Conservation (phyloP, 192 early-diverging fungal species). For the Podochytrium sp. region DNA sequence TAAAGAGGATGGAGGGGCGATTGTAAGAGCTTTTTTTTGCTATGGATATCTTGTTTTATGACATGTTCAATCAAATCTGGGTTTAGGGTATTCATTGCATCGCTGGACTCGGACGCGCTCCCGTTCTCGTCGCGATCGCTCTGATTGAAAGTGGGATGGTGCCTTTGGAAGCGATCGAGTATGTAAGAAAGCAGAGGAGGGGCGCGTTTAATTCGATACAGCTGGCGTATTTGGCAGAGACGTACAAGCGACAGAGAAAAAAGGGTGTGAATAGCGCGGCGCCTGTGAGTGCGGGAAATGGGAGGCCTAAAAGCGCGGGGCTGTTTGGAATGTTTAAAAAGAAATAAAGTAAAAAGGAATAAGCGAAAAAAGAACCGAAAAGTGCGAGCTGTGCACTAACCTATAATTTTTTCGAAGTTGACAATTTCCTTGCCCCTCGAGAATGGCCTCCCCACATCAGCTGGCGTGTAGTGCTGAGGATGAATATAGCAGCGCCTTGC, state of each 20-base stretch:
- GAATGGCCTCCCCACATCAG: no score
- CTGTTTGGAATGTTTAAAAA: not conserved
- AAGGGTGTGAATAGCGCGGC: not conserved
- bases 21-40: slow-evolving; percentile 14
- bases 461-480: no score
- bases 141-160: slow-evolving; percentile 81
- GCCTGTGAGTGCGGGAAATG: not conserved
- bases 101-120: slow-evolving; percentile 92
- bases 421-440: no score
- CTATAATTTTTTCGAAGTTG: no score
- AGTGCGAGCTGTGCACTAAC: no score
- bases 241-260: slow-evolving; percentile 49
- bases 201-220: slow-evolving; percentile 80
- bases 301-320: slow-evolving; percentile 14
- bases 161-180: slow-evolving; percentile 74
- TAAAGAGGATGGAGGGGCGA: slow-evolving; percentile 28
- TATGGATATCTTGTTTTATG: not conserved
- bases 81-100: slow-evolving; percentile 86
- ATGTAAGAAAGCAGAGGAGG: slow-evolving; percentile 69
- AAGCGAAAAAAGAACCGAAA: no score
- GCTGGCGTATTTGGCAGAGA: slow-evolving; percentile 60
- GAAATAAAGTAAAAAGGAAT: not conserved
- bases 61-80: slow-evolving; percentile 11
- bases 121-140: slow-evolving; percentile 86
- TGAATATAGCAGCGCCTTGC: no score